Evolutionary conservation across 768 basidiomycete species (phyloP).

Genomic region (Crucibulum laeve): DNA sequence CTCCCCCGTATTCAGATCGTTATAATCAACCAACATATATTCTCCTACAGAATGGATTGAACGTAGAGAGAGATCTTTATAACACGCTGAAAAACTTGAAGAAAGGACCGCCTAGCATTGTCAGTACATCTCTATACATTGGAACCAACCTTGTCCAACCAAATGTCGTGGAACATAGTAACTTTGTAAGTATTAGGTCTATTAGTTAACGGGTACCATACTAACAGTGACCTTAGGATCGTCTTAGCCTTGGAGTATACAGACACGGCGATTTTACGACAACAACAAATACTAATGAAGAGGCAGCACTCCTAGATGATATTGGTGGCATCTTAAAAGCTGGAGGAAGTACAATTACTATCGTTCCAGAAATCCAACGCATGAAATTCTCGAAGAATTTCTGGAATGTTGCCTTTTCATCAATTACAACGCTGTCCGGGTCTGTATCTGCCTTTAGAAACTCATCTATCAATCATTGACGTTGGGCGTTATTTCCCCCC

Average conservation of each 20-base stretch:
- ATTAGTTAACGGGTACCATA: neutral
- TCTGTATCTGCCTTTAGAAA: constrained; percentile 14
- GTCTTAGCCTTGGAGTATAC: constrained; percentile 51
- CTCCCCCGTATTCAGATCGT: constrained; percentile 36
- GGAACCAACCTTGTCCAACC: constrained; percentile 41
- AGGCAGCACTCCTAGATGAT: constrained; percentile 36
- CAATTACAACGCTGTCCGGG: constrained; percentile 46
- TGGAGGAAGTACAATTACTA: constrained; percentile 42
- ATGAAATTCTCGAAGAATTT: constrained; percentile 61
- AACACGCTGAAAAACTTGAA: constrained; percentile 38
- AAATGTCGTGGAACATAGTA: constrained; percentile 46
- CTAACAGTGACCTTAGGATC: constrained; percentile 33
- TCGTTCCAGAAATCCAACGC: constrained; percentile 59
- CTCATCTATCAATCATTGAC: too few species aligned
- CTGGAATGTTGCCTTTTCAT: constrained; percentile 58
- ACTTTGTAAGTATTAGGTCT: constrained; percentile 37
- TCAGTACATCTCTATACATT: constrained; percentile 54
- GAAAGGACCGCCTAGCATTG: constrained; percentile 42
- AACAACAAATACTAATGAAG: constrained; percentile 35
- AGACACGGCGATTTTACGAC: constrained; percentile 37
- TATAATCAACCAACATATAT: constrained; percentile 56
- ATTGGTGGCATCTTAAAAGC: constrained; percentile 38
- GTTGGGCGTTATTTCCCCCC: neutral
- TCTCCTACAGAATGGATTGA: constrained; percentile 68
- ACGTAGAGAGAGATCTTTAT: constrained; percentile 66